These are phyloP conservation scores for Hortiboletus flavorubellus DNA, from an alignment of 768 basidiomycete genomes.

Conservation along the genomic window DNA sequence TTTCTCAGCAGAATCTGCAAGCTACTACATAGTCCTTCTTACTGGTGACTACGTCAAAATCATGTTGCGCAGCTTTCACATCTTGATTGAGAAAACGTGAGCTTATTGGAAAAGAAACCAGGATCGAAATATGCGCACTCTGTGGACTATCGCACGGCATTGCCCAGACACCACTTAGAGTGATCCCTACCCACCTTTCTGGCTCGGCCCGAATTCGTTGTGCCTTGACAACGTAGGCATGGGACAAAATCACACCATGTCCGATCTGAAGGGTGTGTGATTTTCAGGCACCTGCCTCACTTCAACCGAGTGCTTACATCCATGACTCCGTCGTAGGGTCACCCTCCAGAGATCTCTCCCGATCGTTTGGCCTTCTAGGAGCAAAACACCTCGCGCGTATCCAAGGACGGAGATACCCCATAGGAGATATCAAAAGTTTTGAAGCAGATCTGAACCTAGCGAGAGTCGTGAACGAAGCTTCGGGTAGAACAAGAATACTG, in stretches of 20 bases:
- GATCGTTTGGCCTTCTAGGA: constrained; percentile 66
- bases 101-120: neutral
- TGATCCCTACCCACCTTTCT: constrained; percentile 77
- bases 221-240: constrained; percentile 65
- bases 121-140: constrained; percentile 39
- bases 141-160: constrained; percentile 65
- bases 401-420: constrained; percentile 70
- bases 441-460: constrained; percentile 55
- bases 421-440: constrained; percentile 50
- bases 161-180: constrained; percentile 72
- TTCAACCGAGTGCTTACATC: constrained; percentile 45
- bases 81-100: constrained; percentile 37
- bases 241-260: constrained; percentile 64
- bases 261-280: constrained; percentile 47
- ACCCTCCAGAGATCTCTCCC: constrained; percentile 54
- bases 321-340: constrained; percentile 66
- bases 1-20: constrained; percentile 11
- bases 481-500: constrained; percentile 5
- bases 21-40: constrained; percentile 33
- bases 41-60: constrained; percentile 72
- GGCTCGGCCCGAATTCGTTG: constrained; percentile 56
- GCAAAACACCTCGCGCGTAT: constrained; percentile 68
- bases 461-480: neutral
- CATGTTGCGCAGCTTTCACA: constrained; percentile 65
- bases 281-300: neutral